Evolutionary conservation across 2,329 filamentous ascomycete genomes (phyloP).

Genomic region (Penicillium sp.): DNA sequence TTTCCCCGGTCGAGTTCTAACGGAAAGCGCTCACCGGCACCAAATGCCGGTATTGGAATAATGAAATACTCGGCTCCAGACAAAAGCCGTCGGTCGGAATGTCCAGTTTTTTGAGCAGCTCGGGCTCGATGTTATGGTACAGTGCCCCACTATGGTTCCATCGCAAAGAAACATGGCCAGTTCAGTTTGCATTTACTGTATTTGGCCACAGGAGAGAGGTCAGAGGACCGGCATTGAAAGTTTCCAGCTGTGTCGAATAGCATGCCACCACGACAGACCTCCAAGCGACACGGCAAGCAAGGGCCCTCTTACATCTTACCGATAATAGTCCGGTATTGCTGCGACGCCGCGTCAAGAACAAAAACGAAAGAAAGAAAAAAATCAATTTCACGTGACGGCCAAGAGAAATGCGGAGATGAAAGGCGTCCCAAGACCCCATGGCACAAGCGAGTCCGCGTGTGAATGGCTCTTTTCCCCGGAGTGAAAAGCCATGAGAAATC

Average conservation of each 20-base stretch:
- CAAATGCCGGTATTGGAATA: background rate
- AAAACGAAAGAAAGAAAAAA: background rate
- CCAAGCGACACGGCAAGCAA: background rate
- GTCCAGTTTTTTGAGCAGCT: background rate
- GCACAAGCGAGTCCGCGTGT: background rate
- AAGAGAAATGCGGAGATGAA: constrained; percentile 4
- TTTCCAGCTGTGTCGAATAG: background rate
- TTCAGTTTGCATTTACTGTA: background rate
- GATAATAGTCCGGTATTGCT: constrained; percentile 1
- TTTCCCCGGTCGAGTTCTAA: background rate
- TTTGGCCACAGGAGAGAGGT: background rate
- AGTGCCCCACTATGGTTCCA: background rate
- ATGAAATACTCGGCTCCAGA: background rate
- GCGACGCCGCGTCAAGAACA: background rate
- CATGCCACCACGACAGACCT: background rate
- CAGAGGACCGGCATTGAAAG: background rate
- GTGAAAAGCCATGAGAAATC: background rate
- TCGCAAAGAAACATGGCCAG: background rate
- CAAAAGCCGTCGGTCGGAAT: background rate
- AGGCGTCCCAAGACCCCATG: background rate
- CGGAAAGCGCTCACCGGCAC: background rate
- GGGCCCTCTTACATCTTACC: background rate
- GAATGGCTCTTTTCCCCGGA: constrained; percentile 5
- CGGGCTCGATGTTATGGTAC: background rate
- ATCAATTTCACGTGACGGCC: background rate